phyloP scores from a whole-genome alignment of 2,329 filamentous ascomycete species.

The Ceratocystis cubensis region DNA sequence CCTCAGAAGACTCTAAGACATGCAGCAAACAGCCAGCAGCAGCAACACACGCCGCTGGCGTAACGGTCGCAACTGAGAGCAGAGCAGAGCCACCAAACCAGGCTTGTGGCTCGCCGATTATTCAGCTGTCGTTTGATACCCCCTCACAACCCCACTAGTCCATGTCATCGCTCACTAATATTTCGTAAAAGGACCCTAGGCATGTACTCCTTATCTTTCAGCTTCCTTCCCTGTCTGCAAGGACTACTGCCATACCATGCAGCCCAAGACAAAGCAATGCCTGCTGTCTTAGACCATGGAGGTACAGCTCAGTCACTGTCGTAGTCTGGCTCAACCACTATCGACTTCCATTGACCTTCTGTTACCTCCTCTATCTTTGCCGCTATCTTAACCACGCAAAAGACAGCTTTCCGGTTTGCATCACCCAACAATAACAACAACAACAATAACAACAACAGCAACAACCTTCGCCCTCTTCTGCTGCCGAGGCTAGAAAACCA shows the following conservation, averaged over 20 bases:
- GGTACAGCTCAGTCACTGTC: background rate
- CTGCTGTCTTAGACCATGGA: background rate
- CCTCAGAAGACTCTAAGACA: background rate
- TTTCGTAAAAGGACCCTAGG: background rate
- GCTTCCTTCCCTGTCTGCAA: background rate
- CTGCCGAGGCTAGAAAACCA: no score
- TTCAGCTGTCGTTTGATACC: background rate
- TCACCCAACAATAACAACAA: no score
- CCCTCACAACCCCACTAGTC: conserved; percentile 2
- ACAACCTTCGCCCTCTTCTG: no score
- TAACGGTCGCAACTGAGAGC: background rate
- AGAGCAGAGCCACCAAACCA: background rate
- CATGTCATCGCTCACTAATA: background rate
- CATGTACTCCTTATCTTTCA: background rate
- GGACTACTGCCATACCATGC: background rate
- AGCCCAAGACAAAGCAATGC: background rate
- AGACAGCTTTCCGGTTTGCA: background rate
- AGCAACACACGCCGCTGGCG: background rate
- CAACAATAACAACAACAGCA: no score
- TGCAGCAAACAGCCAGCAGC: background rate
- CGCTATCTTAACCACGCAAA: background rate
- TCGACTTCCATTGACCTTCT: no score
- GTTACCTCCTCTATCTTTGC: background rate
- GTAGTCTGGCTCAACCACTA: background rate
- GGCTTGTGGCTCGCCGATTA: background rate